Base-by-base conservation (phyloP, 768 basidiomycete species). In the Leccinum olivaceopallidum region DNA sequence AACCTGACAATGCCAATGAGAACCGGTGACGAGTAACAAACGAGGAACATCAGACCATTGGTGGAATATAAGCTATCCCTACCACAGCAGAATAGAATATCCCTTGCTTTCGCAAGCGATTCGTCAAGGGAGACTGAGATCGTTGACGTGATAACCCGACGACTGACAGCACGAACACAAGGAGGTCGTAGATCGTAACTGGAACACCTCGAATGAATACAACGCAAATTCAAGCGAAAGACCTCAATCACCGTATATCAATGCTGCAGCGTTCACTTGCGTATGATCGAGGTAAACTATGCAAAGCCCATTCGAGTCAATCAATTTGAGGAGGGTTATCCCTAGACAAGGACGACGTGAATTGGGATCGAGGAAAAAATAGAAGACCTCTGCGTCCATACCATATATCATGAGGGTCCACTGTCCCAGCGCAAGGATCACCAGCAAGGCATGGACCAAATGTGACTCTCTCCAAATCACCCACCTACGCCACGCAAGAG, bases 401-500 rank as follows among this genome's bases (percentile, higher is more conserved):
- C 71, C 47, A 1, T 60, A 1, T 0, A 44, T 39, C 18, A 73
- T 36, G 14, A 66, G 9, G 30, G 30, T 3, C 62, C 66, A 72
- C 14, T 72, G 70, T 13, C 60, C 72, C 2, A 72, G 26, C 3
- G 58, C 13, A 13, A 63, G 39, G 12, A 70, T 4, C n/a, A 34
- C 5, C 0, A 73, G 53, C 6, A 72, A 34, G 7, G 8, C 34
- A 4, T 54, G 55, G 5, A 72, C 56, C 13, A n/a, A 30, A 30
- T 54, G 53, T 16, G 61, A 61, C 12, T 58, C 57, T 49, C 56
- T 72, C 71, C 71, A 72, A 13, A 72, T 59, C 7, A 66, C 13
- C 70, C 68, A 71, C 42, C 70, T 73, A 56, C 6, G 13, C 16
- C 2, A 34, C 16, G n/a, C 20, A 49, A 24, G 24, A 9, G 12